Evolutionary conservation across 2,329 filamentous ascomycete genomes (phyloP), one percentile per base, ranked within the genome.

Genomic region (Ramularia endophylla): DNA sequence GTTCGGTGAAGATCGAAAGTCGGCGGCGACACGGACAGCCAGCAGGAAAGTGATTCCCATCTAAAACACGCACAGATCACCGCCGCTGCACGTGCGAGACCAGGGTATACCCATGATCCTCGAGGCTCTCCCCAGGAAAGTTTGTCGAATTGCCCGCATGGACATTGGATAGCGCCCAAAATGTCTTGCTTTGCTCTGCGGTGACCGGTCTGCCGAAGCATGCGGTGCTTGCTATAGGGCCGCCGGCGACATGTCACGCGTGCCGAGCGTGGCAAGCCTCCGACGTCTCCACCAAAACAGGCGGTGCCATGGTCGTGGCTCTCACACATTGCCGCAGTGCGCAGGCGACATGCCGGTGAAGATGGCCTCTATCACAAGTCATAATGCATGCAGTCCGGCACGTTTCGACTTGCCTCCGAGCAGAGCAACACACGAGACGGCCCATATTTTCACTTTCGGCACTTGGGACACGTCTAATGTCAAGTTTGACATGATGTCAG

Each of bases 391-490:
- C 11, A 6, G 6, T 25, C 22, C 22, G 22, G 22, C 22, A 25
- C 22, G 44, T 42, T 41, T 40, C 44, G 47, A 39, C 41, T 39
- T 43, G 40, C 34, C 16, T 40, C 22, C 6, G 22, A 25, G 6
- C 6, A 25, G 22, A 25, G 22, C 22, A 25, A 25, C 22, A 25
- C 6, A 25, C 22, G 11, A 25, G 11, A 25, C 11, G 11, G 6
- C 22, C n/a, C n/a, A n/a, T 25, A 6, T 25, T 25, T 25, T 25
- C 22, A 25, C 22, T 44, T 50, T 52, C 49, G 49, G 49, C 46
- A 52, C 49, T 52, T 47, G 42, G 30, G 36, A 45, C 27, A 41
- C 43, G 42, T 47, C 46, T 46, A 34, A 44, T 38, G 46, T 47
- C 46, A 50, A 43, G 46, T 25, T 25, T 25, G 22, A 25, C 6